Conservation (phyloP, 345 rosid genomes). For the sweet orange (Citrus sinensis) region DVS_A1.0 CM039163.1:34736501-34737000, state of each 20-base stretch:
- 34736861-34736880: slow-evolving; percentile 72
- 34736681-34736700: not conserved
- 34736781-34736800: slow-evolving; percentile 75
- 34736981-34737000: not conserved
- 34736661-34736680: not conserved
- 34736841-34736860: slow-evolving; percentile 50
- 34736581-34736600: slow-evolving; percentile 78
- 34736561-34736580: slow-evolving; percentile 65
- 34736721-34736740: not conserved
- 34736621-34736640: slow-evolving; percentile 84
- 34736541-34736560: slow-evolving; percentile 89
- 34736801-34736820: slow-evolving; percentile 59
- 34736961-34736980: not conserved
- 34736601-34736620: slow-evolving; percentile 75
- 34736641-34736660: slow-evolving; percentile 26
- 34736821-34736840: slow-evolving; percentile 52
- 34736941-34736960: slow-evolving; percentile 20
- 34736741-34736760: not conserved
- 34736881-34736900: slow-evolving; percentile 69
- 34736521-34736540: slow-evolving; percentile 88
- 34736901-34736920: slow-evolving; percentile 46
- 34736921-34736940: slow-evolving; percentile 61
- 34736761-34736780: slow-evolving; percentile 36
- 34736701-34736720: not conserved
- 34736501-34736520: slow-evolving; percentile 84